A percentile compares a stretch with the other conserved stretches of the same genome.
Evolutionary conservation across 345 rosid species (phyloP).

Genomic region (Dipteronia dyeriana): DNA sequence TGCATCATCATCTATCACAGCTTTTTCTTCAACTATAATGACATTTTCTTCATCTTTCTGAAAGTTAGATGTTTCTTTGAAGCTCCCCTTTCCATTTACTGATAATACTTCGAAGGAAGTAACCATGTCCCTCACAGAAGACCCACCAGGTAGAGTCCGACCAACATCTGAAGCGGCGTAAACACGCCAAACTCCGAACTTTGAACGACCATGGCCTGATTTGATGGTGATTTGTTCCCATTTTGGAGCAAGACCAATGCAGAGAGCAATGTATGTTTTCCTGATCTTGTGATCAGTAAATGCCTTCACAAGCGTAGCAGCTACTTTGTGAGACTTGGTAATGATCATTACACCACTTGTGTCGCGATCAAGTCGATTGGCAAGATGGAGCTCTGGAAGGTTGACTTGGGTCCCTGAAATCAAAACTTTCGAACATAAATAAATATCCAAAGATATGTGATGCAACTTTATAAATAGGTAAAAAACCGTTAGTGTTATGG

Average conservation of each 20-base stretch:
- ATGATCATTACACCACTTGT: slow-evolving; percentile 86
- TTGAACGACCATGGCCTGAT: slow-evolving; percentile 96
- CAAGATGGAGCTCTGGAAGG: slow-evolving; percentile 66
- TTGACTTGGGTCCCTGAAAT: slow-evolving; percentile 33
- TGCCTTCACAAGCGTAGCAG: slow-evolving; percentile 82
- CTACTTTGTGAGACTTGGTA: slow-evolving; percentile 84
- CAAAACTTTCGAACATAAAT: slow-evolving; percentile 6
- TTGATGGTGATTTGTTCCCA: slow-evolving; percentile 62
- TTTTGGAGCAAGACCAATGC: slow-evolving; percentile 62
- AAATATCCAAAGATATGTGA: neutral
- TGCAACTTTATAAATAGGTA: neutral
- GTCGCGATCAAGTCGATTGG: slow-evolving; percentile 89
- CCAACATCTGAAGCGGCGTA: slow-evolving; percentile 81
- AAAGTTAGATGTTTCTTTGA: slow-evolving; percentile 29
- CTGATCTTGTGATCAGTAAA: slow-evolving; percentile 70
- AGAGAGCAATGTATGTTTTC: slow-evolving; percentile 77
- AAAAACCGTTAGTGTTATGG: neutral
- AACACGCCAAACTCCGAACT: slow-evolving; percentile 90
- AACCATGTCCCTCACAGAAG: slow-evolving; percentile 79
- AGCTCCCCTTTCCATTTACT: slow-evolving; percentile 41
- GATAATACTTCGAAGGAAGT: slow-evolving; percentile 74
- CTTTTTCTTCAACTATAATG: slow-evolving; percentile 51
- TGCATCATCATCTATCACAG: slow-evolving; percentile 26
- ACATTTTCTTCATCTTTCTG: slow-evolving; percentile 27
- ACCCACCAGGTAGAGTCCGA: slow-evolving; percentile 76